Percentiles rank a stretch among this genome's conserved stretches.
Evolutionary conservation across 2,329 filamentous ascomycete species (phyloP).

Genomic region (Amylocarpus encephaloides): DNA sequence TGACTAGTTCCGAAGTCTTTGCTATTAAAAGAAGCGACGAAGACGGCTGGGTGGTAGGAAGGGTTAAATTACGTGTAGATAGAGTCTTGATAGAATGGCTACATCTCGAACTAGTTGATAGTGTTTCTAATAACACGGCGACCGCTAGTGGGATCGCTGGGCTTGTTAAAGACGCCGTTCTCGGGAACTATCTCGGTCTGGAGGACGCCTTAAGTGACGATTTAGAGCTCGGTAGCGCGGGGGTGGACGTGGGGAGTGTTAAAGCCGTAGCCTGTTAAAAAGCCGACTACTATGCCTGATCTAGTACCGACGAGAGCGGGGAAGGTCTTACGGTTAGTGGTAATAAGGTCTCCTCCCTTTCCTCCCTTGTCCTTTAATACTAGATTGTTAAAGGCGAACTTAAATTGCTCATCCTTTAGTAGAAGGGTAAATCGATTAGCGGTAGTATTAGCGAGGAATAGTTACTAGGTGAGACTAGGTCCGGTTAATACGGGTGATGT

Average conservation of each 20-base stretch:
- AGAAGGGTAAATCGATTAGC: constrained; percentile 40
- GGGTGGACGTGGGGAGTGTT: constrained; percentile 52
- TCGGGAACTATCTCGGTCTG: constrained; percentile 48
- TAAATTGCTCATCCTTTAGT: constrained; percentile 39
- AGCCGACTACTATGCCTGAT: constrained; percentile 45
- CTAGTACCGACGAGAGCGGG: constrained; percentile 48
- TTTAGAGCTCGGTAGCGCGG: constrained; percentile 46
- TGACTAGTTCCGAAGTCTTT: constrained; percentile 48
- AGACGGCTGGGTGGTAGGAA: constrained; percentile 43
- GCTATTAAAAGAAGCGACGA: constrained; percentile 43
- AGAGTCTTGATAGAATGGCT: constrained; percentile 47
- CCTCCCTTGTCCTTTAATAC: constrained; percentile 30
- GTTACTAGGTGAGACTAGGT: constrained; percentile 19
- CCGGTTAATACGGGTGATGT: constrained; percentile 6
- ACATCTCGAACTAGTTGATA: constrained; percentile 42
- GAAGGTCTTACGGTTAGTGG: constrained; percentile 50
- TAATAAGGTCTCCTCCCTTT: constrained; percentile 43
- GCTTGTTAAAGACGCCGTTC: constrained; percentile 38
- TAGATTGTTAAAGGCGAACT: constrained; percentile 41
- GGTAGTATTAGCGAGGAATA: constrained; percentile 32
- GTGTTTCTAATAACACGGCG: constrained; percentile 37
- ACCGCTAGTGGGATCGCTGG: constrained; percentile 30
- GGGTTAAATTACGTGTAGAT: constrained; percentile 53
- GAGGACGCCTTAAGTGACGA: constrained; percentile 43
- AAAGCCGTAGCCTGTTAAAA: constrained; percentile 47